A percentile compares a stretch with the other conserved stretches of the same genome.
Evolutionary conservation across 2,329 filamentous ascomycete genomes (phyloP).

Genomic region (Arthrobotrys sphaeroides): DNA sequence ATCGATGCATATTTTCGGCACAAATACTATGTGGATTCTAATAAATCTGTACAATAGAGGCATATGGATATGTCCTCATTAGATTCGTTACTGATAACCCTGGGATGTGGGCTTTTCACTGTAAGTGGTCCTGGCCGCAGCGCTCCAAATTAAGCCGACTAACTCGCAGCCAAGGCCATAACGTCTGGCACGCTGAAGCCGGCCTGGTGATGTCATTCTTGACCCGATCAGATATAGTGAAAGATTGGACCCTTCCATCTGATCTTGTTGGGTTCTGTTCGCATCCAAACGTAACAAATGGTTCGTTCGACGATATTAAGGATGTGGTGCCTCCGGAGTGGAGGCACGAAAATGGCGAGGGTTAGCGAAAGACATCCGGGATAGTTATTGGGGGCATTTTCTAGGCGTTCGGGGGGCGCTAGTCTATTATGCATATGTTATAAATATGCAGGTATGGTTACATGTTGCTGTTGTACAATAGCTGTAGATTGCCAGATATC

Average conservation of each 20-base stretch:
- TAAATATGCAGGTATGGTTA: neutral
- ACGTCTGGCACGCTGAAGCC: constrained; percentile 69
- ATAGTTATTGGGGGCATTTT: neutral
- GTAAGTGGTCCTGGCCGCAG: constrained; percentile 56
- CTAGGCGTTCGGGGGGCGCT: neutral
- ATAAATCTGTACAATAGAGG: constrained; percentile 61
- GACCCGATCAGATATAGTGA: constrained; percentile 64
- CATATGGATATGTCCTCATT: constrained; percentile 68
- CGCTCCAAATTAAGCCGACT: neutral
- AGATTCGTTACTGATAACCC: constrained; percentile 69
- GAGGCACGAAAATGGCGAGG: constrained; percentile 46
- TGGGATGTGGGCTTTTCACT: constrained; percentile 70
- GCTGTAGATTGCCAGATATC: neutral
- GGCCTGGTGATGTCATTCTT: constrained; percentile 71
- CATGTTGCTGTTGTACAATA: constrained; percentile 6
- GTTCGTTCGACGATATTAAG: constrained; percentile 38
- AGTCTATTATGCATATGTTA: neutral
- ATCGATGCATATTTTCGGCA: too few species aligned
- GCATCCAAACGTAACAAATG: constrained; percentile 43
- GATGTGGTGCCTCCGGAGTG: constrained; percentile 35
- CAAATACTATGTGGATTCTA: constrained; percentile 24
- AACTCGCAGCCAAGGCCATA: constrained; percentile 60
- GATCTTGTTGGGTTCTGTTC: constrained; percentile 64
- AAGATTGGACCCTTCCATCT: constrained; percentile 63
- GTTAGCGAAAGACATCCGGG: neutral